These are phyloP conservation scores for Lentinula guzmanii DNA, from an alignment of 768 basidiomycete species.

Conservation along the genomic window DNA sequence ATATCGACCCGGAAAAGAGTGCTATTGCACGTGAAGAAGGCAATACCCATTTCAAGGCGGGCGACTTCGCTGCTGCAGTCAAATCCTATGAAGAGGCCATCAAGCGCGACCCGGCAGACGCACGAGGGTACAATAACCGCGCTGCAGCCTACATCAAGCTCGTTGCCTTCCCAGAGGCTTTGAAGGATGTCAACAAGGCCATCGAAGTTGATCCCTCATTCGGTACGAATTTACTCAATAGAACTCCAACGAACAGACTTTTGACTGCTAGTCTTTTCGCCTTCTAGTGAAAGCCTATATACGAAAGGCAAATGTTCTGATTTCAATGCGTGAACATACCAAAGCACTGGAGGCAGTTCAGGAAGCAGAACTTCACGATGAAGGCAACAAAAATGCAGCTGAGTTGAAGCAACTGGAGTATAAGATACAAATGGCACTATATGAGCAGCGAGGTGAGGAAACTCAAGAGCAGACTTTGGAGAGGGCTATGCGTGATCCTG, in stretches of 20 bases:
- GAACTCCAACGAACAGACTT: conserved; percentile 1
- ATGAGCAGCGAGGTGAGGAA: conserved; percentile 74
- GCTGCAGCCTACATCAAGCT: conserved; percentile 98
- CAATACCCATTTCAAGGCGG: conserved; percentile 85
- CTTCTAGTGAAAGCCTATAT: conserved; percentile 86
- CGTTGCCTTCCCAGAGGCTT: conserved; percentile 85
- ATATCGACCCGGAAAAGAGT: conserved; percentile 82
- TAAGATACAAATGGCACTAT: conserved; percentile 78
- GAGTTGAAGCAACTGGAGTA: conserved; percentile 80
- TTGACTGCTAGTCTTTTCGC: not conserved
- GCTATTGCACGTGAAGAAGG: conserved; percentile 87
- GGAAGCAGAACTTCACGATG: conserved; percentile 70
- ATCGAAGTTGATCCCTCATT: conserved; percentile 88
- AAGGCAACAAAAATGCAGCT: conserved; percentile 70
- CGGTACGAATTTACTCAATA: conserved; percentile 35
- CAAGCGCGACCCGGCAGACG: conserved; percentile 88
- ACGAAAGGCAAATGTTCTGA: conserved; percentile 82
- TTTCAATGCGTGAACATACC: conserved; percentile 86
- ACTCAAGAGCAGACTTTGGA: conserved; percentile 89
- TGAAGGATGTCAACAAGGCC: conserved; percentile 93
- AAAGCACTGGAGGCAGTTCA: conserved; percentile 84
- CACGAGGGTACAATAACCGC: conserved; percentile 95
- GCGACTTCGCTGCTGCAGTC: conserved; percentile 88
- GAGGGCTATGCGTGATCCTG: conserved; percentile 96
- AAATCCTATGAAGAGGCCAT: conserved; percentile 93